These are phyloP conservation scores for Gonium pectorale DNA, from an alignment of 139 green algal species.

Conservation along the genomic window DNA sequence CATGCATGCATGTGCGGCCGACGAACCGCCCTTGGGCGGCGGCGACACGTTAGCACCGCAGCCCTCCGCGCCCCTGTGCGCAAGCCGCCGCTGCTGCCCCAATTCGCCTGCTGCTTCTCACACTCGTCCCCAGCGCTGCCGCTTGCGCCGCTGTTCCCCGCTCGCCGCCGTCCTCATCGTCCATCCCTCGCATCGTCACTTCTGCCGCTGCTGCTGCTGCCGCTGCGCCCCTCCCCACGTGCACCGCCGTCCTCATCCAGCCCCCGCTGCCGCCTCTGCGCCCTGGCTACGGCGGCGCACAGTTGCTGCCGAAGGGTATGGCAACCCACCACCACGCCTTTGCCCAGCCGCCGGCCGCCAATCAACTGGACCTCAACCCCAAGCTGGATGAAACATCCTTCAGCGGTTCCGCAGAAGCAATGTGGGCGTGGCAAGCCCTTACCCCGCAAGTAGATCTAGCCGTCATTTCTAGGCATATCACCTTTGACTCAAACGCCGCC, in stretches of 20 bases:
- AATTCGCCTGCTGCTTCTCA: neutral
- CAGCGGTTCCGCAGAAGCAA: too few species aligned
- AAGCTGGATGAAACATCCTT: too few species aligned
- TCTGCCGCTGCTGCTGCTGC: neutral
- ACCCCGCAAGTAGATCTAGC: too few species aligned
- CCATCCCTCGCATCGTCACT: neutral
- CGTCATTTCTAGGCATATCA: too few species aligned
- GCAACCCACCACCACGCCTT: constrained; percentile 6
- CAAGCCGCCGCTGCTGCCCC: neutral
- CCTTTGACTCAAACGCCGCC: too few species aligned
- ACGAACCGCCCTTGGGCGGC: too few species aligned
- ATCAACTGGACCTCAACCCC: too few species aligned
- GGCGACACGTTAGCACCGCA: too few species aligned
- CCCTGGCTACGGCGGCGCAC: neutral
- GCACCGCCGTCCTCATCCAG: neutral
- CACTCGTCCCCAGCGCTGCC: neutral
- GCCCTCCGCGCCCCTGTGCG: too few species aligned
- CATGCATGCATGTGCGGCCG: too few species aligned
- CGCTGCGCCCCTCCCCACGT: neutral
- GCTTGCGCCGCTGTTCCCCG: neutral
- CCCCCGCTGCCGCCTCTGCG: constrained; percentile 25
- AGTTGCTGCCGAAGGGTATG: constrained; percentile 4
- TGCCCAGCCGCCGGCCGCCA: neutral
- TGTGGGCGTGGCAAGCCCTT: too few species aligned
- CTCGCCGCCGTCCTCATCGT: neutral